phyloP scores from a whole-genome alignment of 441 rosid genomes.

The Viola pubescens region DNA sequence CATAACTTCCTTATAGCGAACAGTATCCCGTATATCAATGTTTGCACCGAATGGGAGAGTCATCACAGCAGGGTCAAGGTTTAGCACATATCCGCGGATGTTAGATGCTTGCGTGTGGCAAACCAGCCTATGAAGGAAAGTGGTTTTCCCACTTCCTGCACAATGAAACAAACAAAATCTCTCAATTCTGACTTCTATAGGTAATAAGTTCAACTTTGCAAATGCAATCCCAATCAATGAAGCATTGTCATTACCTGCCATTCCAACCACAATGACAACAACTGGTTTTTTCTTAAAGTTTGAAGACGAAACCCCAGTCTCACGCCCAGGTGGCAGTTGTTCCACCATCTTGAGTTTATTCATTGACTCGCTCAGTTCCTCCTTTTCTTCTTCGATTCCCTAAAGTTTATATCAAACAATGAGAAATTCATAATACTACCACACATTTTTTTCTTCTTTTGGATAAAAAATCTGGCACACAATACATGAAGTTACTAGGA shows the following conservation, averaged over 20 bases:
- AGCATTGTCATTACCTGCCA: conserved; percentile 56
- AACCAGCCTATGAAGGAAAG: conserved; percentile 77
- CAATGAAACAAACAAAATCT: conserved; percentile 1
- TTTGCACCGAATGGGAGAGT: conserved; percentile 88
- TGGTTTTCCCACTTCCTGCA: conserved; percentile 91
- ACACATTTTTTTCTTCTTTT: not conserved
- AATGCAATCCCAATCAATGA: not conserved
- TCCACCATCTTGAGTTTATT: conserved; percentile 48
- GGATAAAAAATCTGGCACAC: not conserved
- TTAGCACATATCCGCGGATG: conserved; percentile 78
- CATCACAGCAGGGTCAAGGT: conserved; percentile 95
- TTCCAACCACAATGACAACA: conserved; percentile 77
- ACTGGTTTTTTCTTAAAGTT: conserved; percentile 80
- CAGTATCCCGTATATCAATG: conserved; percentile 91
- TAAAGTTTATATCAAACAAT: conserved; percentile 18
- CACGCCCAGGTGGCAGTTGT: conserved; percentile 26
- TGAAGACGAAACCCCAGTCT: conserved; percentile 26
- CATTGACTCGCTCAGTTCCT: conserved; percentile 54
- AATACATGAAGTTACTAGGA: not conserved
- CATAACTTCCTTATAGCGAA: conserved; percentile 93
- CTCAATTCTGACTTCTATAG: conserved; percentile 5
- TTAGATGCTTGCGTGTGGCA: conserved; percentile 77
- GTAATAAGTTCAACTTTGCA: not conserved
- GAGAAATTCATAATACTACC: conserved; percentile 2
- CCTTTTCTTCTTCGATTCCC: conserved; percentile 38